These are phyloP conservation scores for Ustilago xerochloae DNA, from an alignment of 1,284 basidiomycete species.

Conservation along the genomic window DNA sequence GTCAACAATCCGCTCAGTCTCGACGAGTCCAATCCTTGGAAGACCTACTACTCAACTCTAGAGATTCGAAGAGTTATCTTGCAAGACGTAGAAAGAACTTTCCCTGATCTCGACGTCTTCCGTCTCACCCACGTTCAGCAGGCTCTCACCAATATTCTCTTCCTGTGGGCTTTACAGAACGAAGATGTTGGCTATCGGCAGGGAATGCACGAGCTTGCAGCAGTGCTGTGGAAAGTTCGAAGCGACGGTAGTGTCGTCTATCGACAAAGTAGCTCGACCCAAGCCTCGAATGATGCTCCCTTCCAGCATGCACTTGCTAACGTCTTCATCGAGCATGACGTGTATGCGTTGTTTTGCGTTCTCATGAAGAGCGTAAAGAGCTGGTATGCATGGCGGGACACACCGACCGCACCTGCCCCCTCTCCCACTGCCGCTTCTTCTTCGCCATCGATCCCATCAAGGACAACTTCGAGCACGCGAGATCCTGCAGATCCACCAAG, in stretches of 20 bases:
- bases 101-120: slow-evolving; percentile 55
- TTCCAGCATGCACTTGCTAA: slow-evolving; percentile 38
- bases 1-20: slow-evolving; percentile 64
- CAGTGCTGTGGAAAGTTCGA: slow-evolving; percentile 54
- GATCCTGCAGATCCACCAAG: background rate
- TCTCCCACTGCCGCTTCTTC: background rate
- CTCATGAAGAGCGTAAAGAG: slow-evolving; percentile 54
- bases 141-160: slow-evolving; percentile 53
- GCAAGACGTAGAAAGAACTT: slow-evolving; percentile 58
- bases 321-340: slow-evolving; percentile 56
- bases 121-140: slow-evolving; percentile 33
- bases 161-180: slow-evolving; percentile 59
- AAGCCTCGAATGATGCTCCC: slow-evolving; percentile 12
- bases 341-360: slow-evolving; percentile 51
- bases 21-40: slow-evolving; percentile 62
- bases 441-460: slow-evolving; percentile 7
- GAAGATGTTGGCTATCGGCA: slow-evolving; percentile 63
- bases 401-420: background rate
- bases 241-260: slow-evolving; percentile 22
- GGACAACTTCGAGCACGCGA: background rate
- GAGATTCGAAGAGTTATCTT: slow-evolving; percentile 49
- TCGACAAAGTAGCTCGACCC: background rate
- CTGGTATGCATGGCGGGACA: slow-evolving; percentile 58
- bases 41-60: slow-evolving; percentile 49
- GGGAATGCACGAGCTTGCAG: slow-evolving; percentile 68